phyloP scores from a whole-genome alignment of 108 stramenopile species.

The Conticribra weissflogii region DNA sequence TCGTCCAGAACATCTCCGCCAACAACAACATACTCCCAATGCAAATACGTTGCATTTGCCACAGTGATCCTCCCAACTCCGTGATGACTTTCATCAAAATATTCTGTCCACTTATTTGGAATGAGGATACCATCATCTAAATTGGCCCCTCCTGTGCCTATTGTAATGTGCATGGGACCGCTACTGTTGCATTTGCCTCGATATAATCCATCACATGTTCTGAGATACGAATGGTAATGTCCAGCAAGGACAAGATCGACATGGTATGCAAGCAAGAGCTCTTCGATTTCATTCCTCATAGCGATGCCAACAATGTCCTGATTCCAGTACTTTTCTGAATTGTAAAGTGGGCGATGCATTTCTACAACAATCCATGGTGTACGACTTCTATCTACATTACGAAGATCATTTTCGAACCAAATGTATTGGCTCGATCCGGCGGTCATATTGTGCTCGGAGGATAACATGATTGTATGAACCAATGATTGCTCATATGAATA shows the following conservation, averaged over 20 bases:
- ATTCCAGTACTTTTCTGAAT: slow-evolving; percentile 30
- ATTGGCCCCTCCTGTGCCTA: slow-evolving; percentile 63
- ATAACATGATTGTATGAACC: slow-evolving; percentile 73
- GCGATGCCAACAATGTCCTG: slow-evolving; percentile 51
- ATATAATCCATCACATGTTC: slow-evolving; percentile 73
- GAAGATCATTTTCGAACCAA: slow-evolving; percentile 65
- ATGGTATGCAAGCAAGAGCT: slow-evolving; percentile 56
- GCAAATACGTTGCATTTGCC: slow-evolving; percentile 38
- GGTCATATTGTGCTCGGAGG: slow-evolving; percentile 72
- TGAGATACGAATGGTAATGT: slow-evolving; percentile 78
- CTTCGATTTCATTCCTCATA: slow-evolving; percentile 73
- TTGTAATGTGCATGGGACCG: slow-evolving; percentile 65
- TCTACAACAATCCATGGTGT: slow-evolving; percentile 89
- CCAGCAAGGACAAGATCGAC: slow-evolving; percentile 82
- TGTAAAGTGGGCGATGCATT: slow-evolving; percentile 82
- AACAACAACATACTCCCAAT: slow-evolving; percentile 52
- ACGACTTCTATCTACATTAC: slow-evolving; percentile 54
- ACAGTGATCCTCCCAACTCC: slow-evolving; percentile 50
- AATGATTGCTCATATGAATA: slow-evolving; percentile 63
- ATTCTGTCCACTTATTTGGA: slow-evolving; percentile 26
- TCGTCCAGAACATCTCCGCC: slow-evolving; percentile 51
- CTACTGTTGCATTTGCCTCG: slow-evolving; percentile 49
- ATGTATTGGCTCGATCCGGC: slow-evolving; percentile 65
- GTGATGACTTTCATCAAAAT: slow-evolving; percentile 18
- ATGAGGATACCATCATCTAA: slow-evolving; percentile 22